Conservation (phyloP, 352 stramenopile genomes). For the Globisporangium orthogonon region DNA sequence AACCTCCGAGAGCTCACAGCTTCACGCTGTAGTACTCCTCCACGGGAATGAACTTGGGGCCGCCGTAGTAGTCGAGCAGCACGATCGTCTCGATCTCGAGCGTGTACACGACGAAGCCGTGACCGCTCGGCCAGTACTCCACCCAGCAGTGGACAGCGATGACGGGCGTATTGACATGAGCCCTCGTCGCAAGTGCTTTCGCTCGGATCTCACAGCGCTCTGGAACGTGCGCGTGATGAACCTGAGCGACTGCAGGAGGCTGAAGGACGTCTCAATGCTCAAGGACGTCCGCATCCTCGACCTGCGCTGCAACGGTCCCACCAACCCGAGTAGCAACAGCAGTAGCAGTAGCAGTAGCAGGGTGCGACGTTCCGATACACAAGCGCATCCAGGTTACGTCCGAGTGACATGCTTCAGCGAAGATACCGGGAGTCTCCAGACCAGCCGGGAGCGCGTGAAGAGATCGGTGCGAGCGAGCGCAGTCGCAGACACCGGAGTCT, state of each 20-base stretch:
- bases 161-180: too few species aligned
- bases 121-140: constrained; percentile 47
- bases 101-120: constrained; percentile 48
- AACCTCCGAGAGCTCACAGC: constrained; percentile 16
- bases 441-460: too few species aligned
- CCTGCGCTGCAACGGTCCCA: constrained; percentile 53
- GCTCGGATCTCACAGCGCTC: too few species aligned
- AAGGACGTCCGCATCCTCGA: constrained; percentile 49
- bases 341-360: too few species aligned
- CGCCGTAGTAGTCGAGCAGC: constrained; percentile 67
- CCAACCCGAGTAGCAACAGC: constrained; percentile 4
- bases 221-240: constrained; percentile 40
- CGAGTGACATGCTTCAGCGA: too few species aligned
- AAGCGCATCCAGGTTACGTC: too few species aligned
- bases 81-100: constrained; percentile 55
- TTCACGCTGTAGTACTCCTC: constrained; percentile 61
- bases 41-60: constrained; percentile 51
- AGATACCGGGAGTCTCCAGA: too few species aligned
- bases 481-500: too few species aligned
- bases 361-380: too few species aligned
- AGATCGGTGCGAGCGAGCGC: too few species aligned
- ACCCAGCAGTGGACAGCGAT: too few species aligned
- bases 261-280: constrained; percentile 45
- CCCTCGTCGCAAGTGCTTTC: too few species aligned
- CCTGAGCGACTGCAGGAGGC: constrained; percentile 50